Evolutionary conservation across 176 grass and related monocot species (phyloP), one percentile per base, ranked within the genome.

Genomic region (Alopecurus myosuroides): DNA sequence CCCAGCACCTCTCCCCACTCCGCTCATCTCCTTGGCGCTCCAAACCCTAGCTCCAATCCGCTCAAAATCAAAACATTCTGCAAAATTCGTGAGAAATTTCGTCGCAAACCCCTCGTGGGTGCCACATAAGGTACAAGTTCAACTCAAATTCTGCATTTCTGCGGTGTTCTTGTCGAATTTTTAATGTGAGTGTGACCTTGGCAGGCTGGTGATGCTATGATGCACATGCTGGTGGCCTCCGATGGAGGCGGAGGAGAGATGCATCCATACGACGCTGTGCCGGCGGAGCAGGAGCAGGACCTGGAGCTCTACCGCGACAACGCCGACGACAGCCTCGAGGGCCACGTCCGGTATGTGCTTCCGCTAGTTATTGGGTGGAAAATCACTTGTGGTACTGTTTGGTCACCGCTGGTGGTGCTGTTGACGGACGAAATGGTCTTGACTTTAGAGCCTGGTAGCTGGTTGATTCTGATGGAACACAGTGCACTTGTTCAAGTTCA

Each of bases 201-300:
- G 74, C 80, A 87, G 85, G 85, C 49, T 51, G 60, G 85, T 76
- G 89, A 90, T 91, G 85, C 85, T 39, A 91, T 91, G 89, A 91
- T 91, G 76, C 89, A 91, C 81, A 88, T 91, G 89, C 81, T 91
- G 68, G 85, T 91, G 41, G 81, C 81, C 80, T 77, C 89, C 13
- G 89, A 91, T 63, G 85, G 85, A 37, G 81, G 40, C 49, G 89
- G 76, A 80, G 89, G 81, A 35, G 89, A 88, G 61, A 86, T 91
- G 50, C 81, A 36, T 4, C 20, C 76, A 81, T 88, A 81, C 69
- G 39, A 14, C 23, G 31, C 41, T 9, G 49, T 20, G 58, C 48
- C 68, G 51, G 20, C n/a, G 34, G 89, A 84, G 85, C 89, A 87
- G 70, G 88, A 86, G 36, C 89, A 87, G 70, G 88, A 86, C 29